Base-by-base conservation (phyloP, 2,329 filamentous ascomycete genomes). In the Trichoderma aggressivum region DNA sequence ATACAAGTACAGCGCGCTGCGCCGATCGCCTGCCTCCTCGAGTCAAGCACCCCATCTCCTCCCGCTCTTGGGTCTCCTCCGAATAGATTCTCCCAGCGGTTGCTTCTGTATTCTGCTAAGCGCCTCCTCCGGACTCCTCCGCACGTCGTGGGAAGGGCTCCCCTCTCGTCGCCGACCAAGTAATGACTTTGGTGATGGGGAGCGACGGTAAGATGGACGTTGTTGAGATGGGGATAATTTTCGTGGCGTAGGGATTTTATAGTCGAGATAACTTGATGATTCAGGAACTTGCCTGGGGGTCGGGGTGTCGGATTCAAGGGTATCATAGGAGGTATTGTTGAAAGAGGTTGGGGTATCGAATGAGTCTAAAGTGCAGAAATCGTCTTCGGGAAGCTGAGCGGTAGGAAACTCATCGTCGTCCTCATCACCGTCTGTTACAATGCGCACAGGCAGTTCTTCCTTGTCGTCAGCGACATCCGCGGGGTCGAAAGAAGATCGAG, bases 71-170 rank as follows among this genome's bases (percentile, higher is more conserved):
- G 80, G 79, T 76, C 83, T 82, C 72, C 79, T 81, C 75, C 84
- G 80, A 66, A 76, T 74, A 30, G 78, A 74, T 72, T 86, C 84
- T 70, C 81, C 77, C 71, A 78, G 77, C 68, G 82, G 76, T 76
- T 39, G 67, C 47, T 88, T 88, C 73, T 84, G 84, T 74, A 88
- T 82, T 73, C 83, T 84, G 69, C 84, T 83, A 50, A 82, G 72
- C 70, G 80, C 77, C 76, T 84, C 82, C 61, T 85, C 85, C 36
- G 83, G 85, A 79, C 83, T 84, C 74, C 84, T 82, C 75, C 84
- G 80, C 71, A 81, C 79, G 61, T 80, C 77, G 67, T 74, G 76
- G 24, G 71, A 59, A 21, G 69, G 71, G 36, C 68, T 71, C 70
- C 74, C 74, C 71, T 76, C 73, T 70, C 75, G 75, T 75, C 78